A percentile compares a stretch with the other conserved stretches of the same genome.
These are phyloP conservation scores for Ensete glaucum DNA, from an alignment of 176 grass and related monocot genomes.

Conservation along the genomic window DNA sequence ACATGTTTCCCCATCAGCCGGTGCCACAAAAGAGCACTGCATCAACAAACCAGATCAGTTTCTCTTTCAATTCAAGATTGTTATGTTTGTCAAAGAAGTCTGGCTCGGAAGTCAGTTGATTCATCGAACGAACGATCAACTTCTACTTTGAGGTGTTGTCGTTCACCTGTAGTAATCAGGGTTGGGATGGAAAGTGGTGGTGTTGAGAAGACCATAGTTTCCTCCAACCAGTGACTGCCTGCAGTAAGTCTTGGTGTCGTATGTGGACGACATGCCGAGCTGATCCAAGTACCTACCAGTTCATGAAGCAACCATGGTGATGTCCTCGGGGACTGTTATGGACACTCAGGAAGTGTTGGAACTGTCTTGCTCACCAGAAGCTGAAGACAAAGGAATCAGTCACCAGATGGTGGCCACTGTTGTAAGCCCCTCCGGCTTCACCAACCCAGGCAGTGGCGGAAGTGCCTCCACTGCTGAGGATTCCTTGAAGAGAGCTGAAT, in stretches of 20 bases:
- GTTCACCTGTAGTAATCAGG: conserved; percentile 80
- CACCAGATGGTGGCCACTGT: conserved; percentile 86
- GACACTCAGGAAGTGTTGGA: too few relatives aligned
- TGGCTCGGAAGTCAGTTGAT: background rate
- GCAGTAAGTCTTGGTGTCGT: conserved; percentile 65
- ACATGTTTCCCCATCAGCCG: conserved; percentile 63
- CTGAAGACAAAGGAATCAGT: conserved; percentile 86
- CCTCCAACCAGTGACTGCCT: conserved; percentile 65
- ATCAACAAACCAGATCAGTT: background rate
- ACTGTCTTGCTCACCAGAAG: conserved; percentile 52
- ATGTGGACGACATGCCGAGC: conserved; percentile 67
- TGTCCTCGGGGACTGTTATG: too few relatives aligned
- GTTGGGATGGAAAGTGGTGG: conserved; percentile 71
- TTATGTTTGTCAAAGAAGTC: background rate
- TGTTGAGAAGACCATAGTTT: conserved; percentile 75
- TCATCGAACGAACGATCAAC: background rate
- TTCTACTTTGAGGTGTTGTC: background rate
- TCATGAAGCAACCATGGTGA: background rate
- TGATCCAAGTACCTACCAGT: conserved; percentile 68
- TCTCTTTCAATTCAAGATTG: background rate
- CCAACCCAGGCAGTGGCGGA: conserved; percentile 64
- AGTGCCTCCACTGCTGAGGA: conserved; percentile 43
- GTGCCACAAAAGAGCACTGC: conserved; percentile 72
- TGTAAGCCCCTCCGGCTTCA: conserved; percentile 84
- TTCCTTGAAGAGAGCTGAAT: conserved; percentile 49